Base-by-base conservation (phyloP, 495 filamentous ascomycete genomes). In the Hypoxylon subgilvum region DNA sequence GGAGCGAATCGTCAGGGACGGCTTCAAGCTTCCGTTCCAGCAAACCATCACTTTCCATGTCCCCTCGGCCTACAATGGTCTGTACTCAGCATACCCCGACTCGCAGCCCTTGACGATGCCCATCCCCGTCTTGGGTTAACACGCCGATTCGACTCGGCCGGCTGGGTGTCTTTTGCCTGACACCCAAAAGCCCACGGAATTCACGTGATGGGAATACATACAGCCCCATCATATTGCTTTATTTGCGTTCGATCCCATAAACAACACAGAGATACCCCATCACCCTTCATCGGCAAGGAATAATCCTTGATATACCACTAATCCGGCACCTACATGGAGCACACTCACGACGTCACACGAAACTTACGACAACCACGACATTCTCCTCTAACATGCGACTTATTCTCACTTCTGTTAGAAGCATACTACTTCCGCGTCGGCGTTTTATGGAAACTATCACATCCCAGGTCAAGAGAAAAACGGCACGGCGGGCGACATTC, bases 1-100 rank as follows among this genome's bases (percentile, higher is more conserved):
- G 65, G 75, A 72, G 14, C 87, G 91, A 75, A 82, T 96, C 56
- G 69, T 70, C 39, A 79, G 77, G 40, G 79, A 78, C 43, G 89
- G 80, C 6, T 79, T 76, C 38, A 60, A 48, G 9, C 69, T 82
- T 9, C 68, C 74, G 0, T 65, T 71, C 25, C 61, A 72, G 36
- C 34, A 49, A 9, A 27, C 19, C 60, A 7, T 40, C 8, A 16
- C 32, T 0, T 41, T 48, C 25, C 40, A 31, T 40, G n/a, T 52
- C 32, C 38, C 38, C 18, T 25, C 47, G 17, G 50, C 32, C 10
- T 45, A 32, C 13, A 27, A 39, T 9, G 57, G 52, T 17, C 13
- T 31, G 3, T 41, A 36, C 21, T 1, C 64, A 34, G 21, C 52
- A 13, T 7, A 6, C 13, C 13, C 8, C 34, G 18, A 4, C 8